Base-by-base conservation (phyloP, 495 filamentous ascomycete species). In the Letharia lupina region DNA sequence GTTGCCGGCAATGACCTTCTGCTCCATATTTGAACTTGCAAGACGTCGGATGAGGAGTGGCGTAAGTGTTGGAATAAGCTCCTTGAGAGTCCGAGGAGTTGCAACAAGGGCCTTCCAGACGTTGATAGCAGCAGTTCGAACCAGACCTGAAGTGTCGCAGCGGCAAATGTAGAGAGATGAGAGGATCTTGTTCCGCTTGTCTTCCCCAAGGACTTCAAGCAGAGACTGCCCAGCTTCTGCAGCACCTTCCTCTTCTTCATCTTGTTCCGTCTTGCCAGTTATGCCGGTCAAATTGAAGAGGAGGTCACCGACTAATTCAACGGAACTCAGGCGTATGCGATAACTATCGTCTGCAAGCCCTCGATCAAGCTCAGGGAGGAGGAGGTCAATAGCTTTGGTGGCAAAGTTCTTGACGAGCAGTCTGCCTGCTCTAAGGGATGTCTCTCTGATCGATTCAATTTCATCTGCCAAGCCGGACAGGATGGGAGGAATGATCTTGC, bases 261-360 rank as follows among this genome's bases (percentile, higher is more conserved):
- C 92, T 61, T 86, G 83, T 64, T 96, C 94, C 0, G 85, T 80
- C 70, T 88, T 93, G 63, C 85, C 91, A 64, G 83, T 93, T 74
- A 98, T 96, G 75, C 94, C 94, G 40, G 95, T 97, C 63, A 98
- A 86, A 73, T 96, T 98, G 84, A 98, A 98, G 56, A 98, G 83
- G 40, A 98, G 81, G 74, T 98, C 95, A 56, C 94, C 94, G 68
- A 98, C 95, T 62, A 98, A 79, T 79, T 98, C 94, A 41, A 98
- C 94, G 62, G 94, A 98, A 76, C 92, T 96, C 70, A 98, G 86
- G 76, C 94, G 87, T 70, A 98, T 98, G 72, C 94, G 91, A 77
- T 97, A 91, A 75, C 84, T 98, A 74, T 96, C 90, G 71, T 98
- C 93, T 33, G 92, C 94, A 69, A 98, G 82, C 70, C 94, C 94